Base-by-base conservation (phyloP, 2,329 filamentous ascomycete species). In the Paecilomyces niveus region DNA sequence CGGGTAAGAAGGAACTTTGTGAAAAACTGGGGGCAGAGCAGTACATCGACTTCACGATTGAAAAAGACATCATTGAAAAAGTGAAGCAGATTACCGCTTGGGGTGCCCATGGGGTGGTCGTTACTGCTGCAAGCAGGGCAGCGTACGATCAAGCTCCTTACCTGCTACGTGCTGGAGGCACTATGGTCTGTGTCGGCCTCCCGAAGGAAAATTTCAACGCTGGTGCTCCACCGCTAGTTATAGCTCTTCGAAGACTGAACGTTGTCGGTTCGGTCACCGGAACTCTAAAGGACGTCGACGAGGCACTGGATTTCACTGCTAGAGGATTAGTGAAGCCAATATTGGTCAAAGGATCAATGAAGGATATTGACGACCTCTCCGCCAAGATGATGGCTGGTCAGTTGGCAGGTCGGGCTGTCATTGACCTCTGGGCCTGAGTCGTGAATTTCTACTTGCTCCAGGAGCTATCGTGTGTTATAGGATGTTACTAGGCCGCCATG, bases 371-470 rank as follows among this genome's bases (percentile, higher is more conserved):
- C 60, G 67, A 71, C 54, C 76, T 77, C 57, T 69, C 72, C 50
- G 65, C 72, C 15, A 66, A 96, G 82, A 70, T 90, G 94, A 73
- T 87, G 87, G 63, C 83, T 78, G 2, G 91, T 92, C 56, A 81
- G 83, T 50, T 83, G 79, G 60, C 87, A 89, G 81, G 96, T 96
- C 7, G 96, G 79, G 81, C 95, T 96, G 31, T 86, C 89, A 69
- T 94, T 95, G 66, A 88, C 84, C 61, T 73, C 80, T 0, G 84
- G 81, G 15, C 58, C 52, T 52, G 26, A 52, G 50, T n/a, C 6
- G 2, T 7, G 18, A 5, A 45, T n/a, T 45, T 45, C n/a, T 45
- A 45, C n/a, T 45, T 18, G n/a, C 18, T 18, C 8, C n/a, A 21
- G 39, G 39, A 45, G 8, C 39, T 21, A 45, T 45, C n/a, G 15